Percentiles rank a stretch among this genome's conserved stretches.
Conservation (phyloP, 1,139 yeast species). For the Zygosaccharomyces sapae region DNA sequence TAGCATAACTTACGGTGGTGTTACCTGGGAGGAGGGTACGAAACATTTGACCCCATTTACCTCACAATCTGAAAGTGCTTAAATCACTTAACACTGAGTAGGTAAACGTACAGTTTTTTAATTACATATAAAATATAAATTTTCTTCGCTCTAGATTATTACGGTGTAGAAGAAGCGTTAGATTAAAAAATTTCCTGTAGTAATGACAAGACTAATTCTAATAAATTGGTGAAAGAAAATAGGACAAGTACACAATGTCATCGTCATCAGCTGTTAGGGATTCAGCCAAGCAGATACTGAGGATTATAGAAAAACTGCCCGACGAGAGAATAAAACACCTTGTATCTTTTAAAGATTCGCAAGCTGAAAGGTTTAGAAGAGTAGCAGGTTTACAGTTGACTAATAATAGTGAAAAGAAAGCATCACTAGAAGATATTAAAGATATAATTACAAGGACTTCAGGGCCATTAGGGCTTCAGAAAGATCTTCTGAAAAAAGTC, state of each 20-base stretch:
- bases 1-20: conserved; percentile 68
- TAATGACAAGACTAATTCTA: no score
- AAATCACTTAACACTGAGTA: neutral
- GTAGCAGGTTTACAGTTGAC: conserved; percentile 42
- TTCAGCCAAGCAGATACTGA: conserved; percentile 42
- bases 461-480: conserved; percentile 35
- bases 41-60: conserved; percentile 61
- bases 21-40: conserved; percentile 83
- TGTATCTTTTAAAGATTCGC: conserved; percentile 63
- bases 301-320: conserved; percentile 47
- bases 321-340: conserved; percentile 63
- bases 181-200: no score
- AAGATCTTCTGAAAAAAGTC: conserved; percentile 36
- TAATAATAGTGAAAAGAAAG: conserved; percentile 32
- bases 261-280: conserved; percentile 44
- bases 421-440: conserved; percentile 34
- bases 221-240: conserved; percentile 63
- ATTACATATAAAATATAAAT: neutral
- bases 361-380: conserved; percentile 52
- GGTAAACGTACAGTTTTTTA: conserved; percentile 26
- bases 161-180: no score
- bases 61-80: conserved; percentile 40
- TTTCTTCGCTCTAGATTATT: no score
- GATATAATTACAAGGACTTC: conserved; percentile 36
- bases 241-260: conserved; percentile 67